These are phyloP conservation scores for Scenedesmus sp. DNA, from an alignment of 163 green algal genomes.

Conservation along the genomic window DNA sequence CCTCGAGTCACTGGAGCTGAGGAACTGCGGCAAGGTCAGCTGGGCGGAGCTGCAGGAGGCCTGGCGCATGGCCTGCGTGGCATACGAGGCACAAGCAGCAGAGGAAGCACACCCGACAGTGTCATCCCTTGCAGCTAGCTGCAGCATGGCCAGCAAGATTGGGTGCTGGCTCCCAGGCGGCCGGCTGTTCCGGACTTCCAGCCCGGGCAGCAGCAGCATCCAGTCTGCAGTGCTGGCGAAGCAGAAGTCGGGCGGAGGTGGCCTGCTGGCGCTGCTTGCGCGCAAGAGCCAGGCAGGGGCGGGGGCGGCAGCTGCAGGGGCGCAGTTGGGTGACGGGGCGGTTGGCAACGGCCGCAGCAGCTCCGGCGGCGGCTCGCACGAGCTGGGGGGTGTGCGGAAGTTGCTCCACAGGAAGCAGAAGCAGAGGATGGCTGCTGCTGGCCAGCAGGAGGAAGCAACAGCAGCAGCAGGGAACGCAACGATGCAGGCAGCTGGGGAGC, in stretches of 20 bases:
- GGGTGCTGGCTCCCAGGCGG: background rate
- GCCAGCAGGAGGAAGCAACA: slow-evolving; percentile 2
- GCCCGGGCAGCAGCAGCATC: slow-evolving; percentile 25
- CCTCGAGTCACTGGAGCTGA: slow-evolving; percentile 40
- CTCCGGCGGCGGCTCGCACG: background rate
- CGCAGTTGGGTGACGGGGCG: slow-evolving; percentile 9
- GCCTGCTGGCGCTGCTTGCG: background rate
- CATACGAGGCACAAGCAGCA: slow-evolving; percentile 23
- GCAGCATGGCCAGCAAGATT: background rate
- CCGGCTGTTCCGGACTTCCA: background rate
- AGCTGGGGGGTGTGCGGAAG: background rate
- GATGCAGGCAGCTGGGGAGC: background rate
- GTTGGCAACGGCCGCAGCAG: slow-evolving; percentile 49
- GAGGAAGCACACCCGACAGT: background rate
- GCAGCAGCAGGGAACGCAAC: background rate
- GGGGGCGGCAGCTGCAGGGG: background rate
- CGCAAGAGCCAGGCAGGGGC: background rate
- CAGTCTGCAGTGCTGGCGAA: background rate
- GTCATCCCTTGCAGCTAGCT: background rate
- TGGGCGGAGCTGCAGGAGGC: slow-evolving; percentile 50
- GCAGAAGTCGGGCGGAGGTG: slow-evolving; percentile 22
- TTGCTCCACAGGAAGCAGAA: slow-evolving; percentile 35
- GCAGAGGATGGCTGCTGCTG: background rate
- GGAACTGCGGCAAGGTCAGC: slow-evolving; percentile 48
- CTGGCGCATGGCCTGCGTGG: slow-evolving; percentile 22